These are phyloP conservation scores for Diaporthe sp. DNA, from an alignment of 2,329 filamentous ascomycete species.

Conservation along the genomic window DNA sequence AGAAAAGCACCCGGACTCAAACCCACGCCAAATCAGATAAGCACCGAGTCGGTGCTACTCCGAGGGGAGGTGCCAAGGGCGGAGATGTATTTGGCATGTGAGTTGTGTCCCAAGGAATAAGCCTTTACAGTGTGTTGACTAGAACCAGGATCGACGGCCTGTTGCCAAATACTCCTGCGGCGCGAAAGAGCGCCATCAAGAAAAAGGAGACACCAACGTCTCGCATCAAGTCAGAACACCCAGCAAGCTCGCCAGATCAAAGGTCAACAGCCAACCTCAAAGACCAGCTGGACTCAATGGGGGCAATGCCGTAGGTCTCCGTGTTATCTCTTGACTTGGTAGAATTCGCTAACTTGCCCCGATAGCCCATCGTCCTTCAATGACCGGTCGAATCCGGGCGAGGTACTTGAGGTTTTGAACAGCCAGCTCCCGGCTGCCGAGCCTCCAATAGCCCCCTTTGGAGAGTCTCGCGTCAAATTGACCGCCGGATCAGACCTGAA, in stretches of 20 bases:
- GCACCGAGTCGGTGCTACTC: slow-evolving; percentile 68
- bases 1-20: slow-evolving; percentile 76
- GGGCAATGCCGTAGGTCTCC: slow-evolving; percentile 52
- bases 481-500: slow-evolving; percentile 89
- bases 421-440: slow-evolving; percentile 76
- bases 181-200: slow-evolving; percentile 54
- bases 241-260: slow-evolving; percentile 58
- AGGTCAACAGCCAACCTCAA: slow-evolving; percentile 57
- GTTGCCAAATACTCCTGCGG: slow-evolving; percentile 72
- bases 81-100: slow-evolving; percentile 88
- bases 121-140: slow-evolving; percentile 41
- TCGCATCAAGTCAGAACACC: slow-evolving; percentile 58
- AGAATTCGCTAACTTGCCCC: neutral
- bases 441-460: slow-evolving; percentile 77
- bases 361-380: slow-evolving; percentile 74
- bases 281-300: slow-evolving; percentile 54
- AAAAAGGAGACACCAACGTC: slow-evolving; percentile 61
- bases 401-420: slow-evolving; percentile 87
- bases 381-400: slow-evolving; percentile 82
- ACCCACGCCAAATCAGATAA: slow-evolving; percentile 74
- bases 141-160: slow-evolving; percentile 72
- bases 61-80: slow-evolving; percentile 68
- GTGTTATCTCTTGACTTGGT: neutral
- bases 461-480: slow-evolving; percentile 84
- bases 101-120: slow-evolving; percentile 42